Base-by-base conservation (phyloP, 2,329 filamentous ascomycete genomes). In the Aureobasidium mangrovei region DNA sequence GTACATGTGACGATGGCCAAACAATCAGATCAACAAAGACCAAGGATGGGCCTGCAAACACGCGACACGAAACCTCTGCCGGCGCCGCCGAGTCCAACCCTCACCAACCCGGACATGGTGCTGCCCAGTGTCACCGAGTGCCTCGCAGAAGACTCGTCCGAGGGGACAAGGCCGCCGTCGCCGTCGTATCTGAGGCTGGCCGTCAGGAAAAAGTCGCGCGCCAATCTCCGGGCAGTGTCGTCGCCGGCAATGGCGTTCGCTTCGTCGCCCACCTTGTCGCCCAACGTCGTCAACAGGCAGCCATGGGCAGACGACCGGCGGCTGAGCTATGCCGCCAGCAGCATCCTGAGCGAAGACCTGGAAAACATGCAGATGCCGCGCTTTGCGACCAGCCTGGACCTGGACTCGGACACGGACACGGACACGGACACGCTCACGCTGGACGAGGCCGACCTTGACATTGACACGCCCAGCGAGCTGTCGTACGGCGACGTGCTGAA, bases 51-150 rank as follows among this genome's bases (percentile, higher is more conserved):
- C 10, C 18, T 51, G 10, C 45, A 28, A 9, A 28, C 18, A 18
- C 9, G 18, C 10, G 31, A 39, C 26, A 24, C 32, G 12, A 63
- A 63, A 49, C 62, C 61, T 39, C 57, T 65, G 51, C 64, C 64
- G n/a, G 58, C 60, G 33, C 83, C 86, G 59, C 91, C 91, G 44
- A 95, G 18, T 18, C 18, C 18, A 18, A 18, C 91, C 2, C 75
- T 96, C 64, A 94, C 89, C 54, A 94, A 95, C 69, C 89, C 90
- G 51, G 91, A 95, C 68, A 91, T 95, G 88, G 95, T 96, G 63
- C 74, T 96, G 51, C 91, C 91, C 57, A 83, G 86, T 36, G 45
- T 39, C 53, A 12, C 45, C 56, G 26, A 39, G 55, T 42, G 32
- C 59, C 4, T 54, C 53, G 9, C 63, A 62, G 10, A 62, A 62